Evolutionary conservation across 805 yeast species (phyloP).

Genomic region (Priceomyces carsonii): DNA sequence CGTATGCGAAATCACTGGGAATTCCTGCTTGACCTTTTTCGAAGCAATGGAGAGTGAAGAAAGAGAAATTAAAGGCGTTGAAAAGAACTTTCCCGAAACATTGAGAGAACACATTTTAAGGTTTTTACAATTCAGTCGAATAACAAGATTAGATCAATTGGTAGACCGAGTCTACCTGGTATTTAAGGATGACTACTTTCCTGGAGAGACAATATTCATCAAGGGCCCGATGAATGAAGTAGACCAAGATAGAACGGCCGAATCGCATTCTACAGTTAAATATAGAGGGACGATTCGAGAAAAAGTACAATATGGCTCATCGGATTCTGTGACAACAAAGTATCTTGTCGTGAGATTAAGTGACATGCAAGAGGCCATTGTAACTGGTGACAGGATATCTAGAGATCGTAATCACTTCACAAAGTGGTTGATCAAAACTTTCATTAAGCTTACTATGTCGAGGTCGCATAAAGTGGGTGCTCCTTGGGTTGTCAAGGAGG

Average conservation of each 20-base stretch:
- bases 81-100: slow-evolving; percentile 84
- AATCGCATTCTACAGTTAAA: slow-evolving; percentile 17
- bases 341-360: slow-evolving; percentile 66
- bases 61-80: slow-evolving; percentile 59
- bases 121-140: slow-evolving; percentile 76
- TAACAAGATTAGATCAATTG: slow-evolving; percentile 78
- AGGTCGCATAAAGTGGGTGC: slow-evolving; percentile 86
- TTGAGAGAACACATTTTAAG: slow-evolving; percentile 90
- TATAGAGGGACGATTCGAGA: slow-evolving; percentile 73
- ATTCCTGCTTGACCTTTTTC: slow-evolving; percentile 85
- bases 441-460: slow-evolving; percentile 74
- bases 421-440: slow-evolving; percentile 86
- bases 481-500: slow-evolving; percentile 90
- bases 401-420: slow-evolving; percentile 88
- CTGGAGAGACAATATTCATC: slow-evolving; percentile 82
- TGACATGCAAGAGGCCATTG: slow-evolving; percentile 60
- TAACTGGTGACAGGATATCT: slow-evolving; percentile 69
- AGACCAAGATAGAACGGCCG: slow-evolving; percentile 1
- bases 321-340: slow-evolving; percentile 45
- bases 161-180: slow-evolving; percentile 82
- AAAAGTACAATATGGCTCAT: slow-evolving; percentile 69
- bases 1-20: slow-evolving; percentile 95
- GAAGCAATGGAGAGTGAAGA: slow-evolving; percentile 82
- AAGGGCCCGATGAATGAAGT: slow-evolving; percentile 32
- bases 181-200: slow-evolving; percentile 83